Evolutionary conservation across 2,329 filamentous ascomycete genomes (phyloP).

Genomic region (Phialocephala subalpina): DNA sequence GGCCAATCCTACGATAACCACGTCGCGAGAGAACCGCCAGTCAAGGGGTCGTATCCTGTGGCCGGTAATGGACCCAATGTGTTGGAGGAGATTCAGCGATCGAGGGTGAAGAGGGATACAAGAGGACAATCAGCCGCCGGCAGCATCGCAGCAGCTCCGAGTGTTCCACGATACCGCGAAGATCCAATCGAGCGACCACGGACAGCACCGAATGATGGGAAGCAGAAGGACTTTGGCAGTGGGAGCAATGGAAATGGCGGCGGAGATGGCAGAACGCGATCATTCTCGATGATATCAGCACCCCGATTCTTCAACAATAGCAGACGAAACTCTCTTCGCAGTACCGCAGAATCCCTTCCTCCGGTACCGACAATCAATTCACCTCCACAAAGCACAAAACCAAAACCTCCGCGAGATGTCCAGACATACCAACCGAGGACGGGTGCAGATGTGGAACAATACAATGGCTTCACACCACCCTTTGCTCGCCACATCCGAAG

Average conservation of each 20-base stretch:
- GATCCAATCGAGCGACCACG: slow-evolving; percentile 24
- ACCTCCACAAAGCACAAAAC: slow-evolving; percentile 10
- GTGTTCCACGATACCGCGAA: slow-evolving; percentile 28
- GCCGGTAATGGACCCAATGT: slow-evolving; percentile 51
- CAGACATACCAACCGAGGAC: slow-evolving; percentile 27
- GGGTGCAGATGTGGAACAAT: neutral
- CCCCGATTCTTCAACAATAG: slow-evolving; percentile 23
- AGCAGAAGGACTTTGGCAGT: neutral
- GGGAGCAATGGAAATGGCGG: slow-evolving; percentile 4
- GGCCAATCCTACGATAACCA: slow-evolving; percentile 49
- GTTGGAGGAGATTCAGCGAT: slow-evolving; percentile 47
- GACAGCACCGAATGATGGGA: slow-evolving; percentile 32
- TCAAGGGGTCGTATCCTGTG: slow-evolving; percentile 51
- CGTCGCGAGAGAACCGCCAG: slow-evolving; percentile 47
- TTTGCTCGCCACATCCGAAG: slow-evolving; percentile 20
- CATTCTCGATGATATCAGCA: slow-evolving; percentile 34
- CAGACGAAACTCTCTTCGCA: slow-evolving; percentile 14
- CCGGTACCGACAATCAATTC: slow-evolving; percentile 16
- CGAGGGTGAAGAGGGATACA: slow-evolving; percentile 39
- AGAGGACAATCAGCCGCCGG: slow-evolving; percentile 30
- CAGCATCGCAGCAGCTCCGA: slow-evolving; percentile 23
- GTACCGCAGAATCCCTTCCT: slow-evolving; percentile 8
- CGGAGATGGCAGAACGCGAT: slow-evolving; percentile 26
- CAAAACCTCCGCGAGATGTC: slow-evolving; percentile 20
- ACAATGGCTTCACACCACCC: slow-evolving; percentile 12